Percentiles rank a stretch among this genome's conserved stretches.
These are phyloP conservation scores for Penicillium psychrosexuale DNA, from an alignment of 2,329 filamentous ascomycete genomes.

Conservation along the genomic window DNA sequence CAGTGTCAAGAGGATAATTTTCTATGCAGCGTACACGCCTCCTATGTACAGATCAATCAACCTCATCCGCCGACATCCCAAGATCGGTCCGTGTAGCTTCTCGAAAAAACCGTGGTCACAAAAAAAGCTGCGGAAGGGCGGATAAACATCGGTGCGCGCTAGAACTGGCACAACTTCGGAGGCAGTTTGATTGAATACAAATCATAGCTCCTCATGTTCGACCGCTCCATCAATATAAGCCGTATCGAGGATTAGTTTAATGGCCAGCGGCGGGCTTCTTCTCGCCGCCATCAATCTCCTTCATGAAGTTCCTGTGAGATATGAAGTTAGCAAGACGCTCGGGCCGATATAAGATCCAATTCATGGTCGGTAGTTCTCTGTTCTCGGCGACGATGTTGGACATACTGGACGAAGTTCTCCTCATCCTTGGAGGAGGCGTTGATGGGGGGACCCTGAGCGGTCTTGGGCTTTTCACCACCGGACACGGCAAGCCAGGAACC, in stretches of 20 bases:
- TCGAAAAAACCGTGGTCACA: conserved; percentile 2
- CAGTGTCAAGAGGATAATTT: conserved; percentile 16
- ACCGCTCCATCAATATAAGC: conserved; percentile 18
- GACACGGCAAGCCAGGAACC: conserved; percentile 46
- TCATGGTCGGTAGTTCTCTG: background rate
- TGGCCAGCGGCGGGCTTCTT: conserved; percentile 40
- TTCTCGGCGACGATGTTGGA: conserved; percentile 12
- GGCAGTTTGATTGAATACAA: conserved; percentile 15
- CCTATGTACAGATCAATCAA: conserved; percentile 28
- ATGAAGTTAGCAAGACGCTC: background rate
- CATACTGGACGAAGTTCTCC: conserved; percentile 67
- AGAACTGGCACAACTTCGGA: conserved; percentile 13
- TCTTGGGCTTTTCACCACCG: conserved; percentile 39
- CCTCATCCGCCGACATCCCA: conserved; percentile 15
- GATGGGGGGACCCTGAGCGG: conserved; percentile 53
- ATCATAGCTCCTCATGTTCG: conserved; percentile 12
- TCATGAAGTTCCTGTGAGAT: conserved; percentile 49
- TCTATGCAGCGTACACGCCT: conserved; percentile 29
- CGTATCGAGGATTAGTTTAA: conserved; percentile 23
- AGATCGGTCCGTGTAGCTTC: conserved; percentile 13
- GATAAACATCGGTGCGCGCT: conserved; percentile 12
- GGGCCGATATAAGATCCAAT: background rate
- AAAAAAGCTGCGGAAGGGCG: conserved; percentile 4
- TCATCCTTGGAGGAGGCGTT: conserved; percentile 65
- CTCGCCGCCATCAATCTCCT: conserved; percentile 48